phyloP scores from a whole-genome alignment of 345 rosid genomes.

The Erodium maritimum region DNA sequence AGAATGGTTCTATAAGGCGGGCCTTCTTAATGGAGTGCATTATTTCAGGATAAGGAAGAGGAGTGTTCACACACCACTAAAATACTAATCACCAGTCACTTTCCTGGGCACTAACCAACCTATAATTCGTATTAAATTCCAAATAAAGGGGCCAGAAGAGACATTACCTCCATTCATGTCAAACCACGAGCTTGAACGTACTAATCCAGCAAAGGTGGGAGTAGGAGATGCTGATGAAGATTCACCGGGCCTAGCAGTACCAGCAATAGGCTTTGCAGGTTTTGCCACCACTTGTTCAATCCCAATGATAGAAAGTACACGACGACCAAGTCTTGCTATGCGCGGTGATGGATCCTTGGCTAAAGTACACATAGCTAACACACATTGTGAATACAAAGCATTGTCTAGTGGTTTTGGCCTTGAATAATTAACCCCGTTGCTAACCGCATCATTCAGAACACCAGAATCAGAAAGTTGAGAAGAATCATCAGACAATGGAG shows the following conservation, averaged over 20 bases:
- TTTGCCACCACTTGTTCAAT: slow-evolving; percentile 82
- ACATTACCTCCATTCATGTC: slow-evolving; percentile 80
- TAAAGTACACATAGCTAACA: slow-evolving; percentile 70
- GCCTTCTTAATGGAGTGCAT: too few relatives aligned
- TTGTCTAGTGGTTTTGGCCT: slow-evolving; percentile 66
- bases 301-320: slow-evolving; percentile 80
- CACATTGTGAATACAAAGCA: slow-evolving; percentile 66
- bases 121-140: too few relatives aligned
- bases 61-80: too few relatives aligned
- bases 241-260: slow-evolving; percentile 42
- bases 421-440: slow-evolving; percentile 63
- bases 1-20: too few relatives aligned
- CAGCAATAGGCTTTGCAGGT: slow-evolving; percentile 32
- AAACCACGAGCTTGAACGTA: slow-evolving; percentile 90
- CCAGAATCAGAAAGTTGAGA: slow-evolving; percentile 86
- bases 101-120: too few relatives aligned
- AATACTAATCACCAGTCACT: too few relatives aligned
- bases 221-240: slow-evolving; percentile 38
- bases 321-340: slow-evolving; percentile 63
- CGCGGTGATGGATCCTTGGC: slow-evolving; percentile 97
- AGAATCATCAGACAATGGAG: slow-evolving; percentile 95
- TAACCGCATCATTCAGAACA: slow-evolving; percentile 52
- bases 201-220: slow-evolving; percentile 47
- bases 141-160: not conserved
- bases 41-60: too few relatives aligned